Evolutionary conservation across 1,139 yeast species (phyloP).

Genomic region (Lizanozyma gosingica): DNA sequence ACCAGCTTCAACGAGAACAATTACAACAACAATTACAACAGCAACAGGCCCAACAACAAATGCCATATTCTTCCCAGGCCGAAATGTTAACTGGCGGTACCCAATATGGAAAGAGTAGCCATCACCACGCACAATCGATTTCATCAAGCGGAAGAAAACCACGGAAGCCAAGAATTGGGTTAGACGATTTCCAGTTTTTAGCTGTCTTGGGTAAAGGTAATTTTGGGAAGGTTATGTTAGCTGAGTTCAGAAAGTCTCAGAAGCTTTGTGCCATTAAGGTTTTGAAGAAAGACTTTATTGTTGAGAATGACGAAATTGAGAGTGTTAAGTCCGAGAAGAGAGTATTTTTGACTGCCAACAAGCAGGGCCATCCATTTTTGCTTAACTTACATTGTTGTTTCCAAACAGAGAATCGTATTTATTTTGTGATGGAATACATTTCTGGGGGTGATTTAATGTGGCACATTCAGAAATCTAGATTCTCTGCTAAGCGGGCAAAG

Average conservation of each 20-base stretch:
- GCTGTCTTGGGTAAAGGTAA: constrained; percentile 97
- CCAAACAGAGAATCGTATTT: constrained; percentile 94
- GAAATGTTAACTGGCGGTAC: background rate
- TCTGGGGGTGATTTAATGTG: constrained; percentile 99
- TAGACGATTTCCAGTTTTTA: constrained; percentile 88
- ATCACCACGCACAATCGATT: background rate
- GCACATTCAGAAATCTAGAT: constrained; percentile 92
- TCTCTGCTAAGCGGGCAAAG: constrained; percentile 86
- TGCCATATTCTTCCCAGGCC: background rate
- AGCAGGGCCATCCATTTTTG: constrained; percentile 86
- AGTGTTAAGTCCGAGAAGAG: constrained; percentile 90
- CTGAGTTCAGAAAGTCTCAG: constrained; percentile 76
- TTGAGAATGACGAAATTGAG: constrained; percentile 93
- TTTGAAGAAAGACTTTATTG: constrained; percentile 86
- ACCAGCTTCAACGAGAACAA: constrained; percentile 6
- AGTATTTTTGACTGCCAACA: constrained; percentile 84
- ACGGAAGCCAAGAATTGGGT: constrained; percentile 57
- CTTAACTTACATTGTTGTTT: constrained; percentile 89
- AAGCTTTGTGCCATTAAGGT: constrained; percentile 91
- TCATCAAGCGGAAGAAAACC: constrained; percentile 8
- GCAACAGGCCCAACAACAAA: constrained; percentile 4
- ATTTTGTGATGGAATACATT: constrained; percentile 96
- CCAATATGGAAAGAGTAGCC: background rate
- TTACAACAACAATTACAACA: constrained; percentile 7
- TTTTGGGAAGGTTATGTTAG: constrained; percentile 95